Evolutionary conservation across 768 basidiomycete species (phyloP).

Genomic region (Xerocomus potaroensis): DNA sequence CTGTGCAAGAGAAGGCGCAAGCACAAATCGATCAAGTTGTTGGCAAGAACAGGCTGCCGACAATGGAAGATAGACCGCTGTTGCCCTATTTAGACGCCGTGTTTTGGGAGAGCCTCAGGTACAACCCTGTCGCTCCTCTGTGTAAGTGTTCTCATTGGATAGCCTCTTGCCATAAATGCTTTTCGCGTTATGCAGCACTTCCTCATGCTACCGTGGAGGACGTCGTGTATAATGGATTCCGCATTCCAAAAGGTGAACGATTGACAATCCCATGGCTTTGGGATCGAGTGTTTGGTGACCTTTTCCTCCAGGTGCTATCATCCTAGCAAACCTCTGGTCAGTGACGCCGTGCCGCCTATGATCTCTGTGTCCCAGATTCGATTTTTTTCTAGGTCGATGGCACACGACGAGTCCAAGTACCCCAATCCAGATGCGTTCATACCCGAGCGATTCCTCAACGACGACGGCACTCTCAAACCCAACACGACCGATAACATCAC

Average conservation of each 20-base stretch:
- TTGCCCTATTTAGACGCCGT: conserved; percentile 8
- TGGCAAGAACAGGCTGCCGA: conserved; percentile 4
- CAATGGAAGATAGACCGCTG: conserved; percentile 4
- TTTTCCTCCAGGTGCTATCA: conserved; percentile 10
- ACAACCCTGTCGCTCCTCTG: conserved; percentile 3
- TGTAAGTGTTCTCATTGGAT: not conserved
- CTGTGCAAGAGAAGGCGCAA: conserved; percentile 11
- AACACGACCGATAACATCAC: conserved; percentile 10
- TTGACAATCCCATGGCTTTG: no score
- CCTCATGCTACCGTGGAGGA: conserved; percentile 31
- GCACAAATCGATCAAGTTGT: conserved; percentile 10
- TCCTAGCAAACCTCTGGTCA: conserved; percentile 30
- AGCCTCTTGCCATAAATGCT: not conserved
- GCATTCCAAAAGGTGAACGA: conserved; percentile 40
- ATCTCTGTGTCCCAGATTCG: not conserved
- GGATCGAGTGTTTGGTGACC: no score
- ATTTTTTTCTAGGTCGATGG: conserved; percentile 11
- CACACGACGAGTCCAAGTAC: conserved; percentile 28
- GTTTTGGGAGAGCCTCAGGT: conserved; percentile 3
- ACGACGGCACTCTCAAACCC: conserved; percentile 10
- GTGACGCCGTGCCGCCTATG: no score
- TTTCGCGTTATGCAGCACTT: conserved; percentile 6
- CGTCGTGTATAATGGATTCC: conserved; percentile 39
- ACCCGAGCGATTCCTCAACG: conserved; percentile 26
- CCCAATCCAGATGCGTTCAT: conserved; percentile 33